Percentiles rank a stretch among this genome's conserved stretches.
Conservation (phyloP, 2,329 filamentous ascomycete species). For the Tolypocladium ophioglossoides region DNA sequence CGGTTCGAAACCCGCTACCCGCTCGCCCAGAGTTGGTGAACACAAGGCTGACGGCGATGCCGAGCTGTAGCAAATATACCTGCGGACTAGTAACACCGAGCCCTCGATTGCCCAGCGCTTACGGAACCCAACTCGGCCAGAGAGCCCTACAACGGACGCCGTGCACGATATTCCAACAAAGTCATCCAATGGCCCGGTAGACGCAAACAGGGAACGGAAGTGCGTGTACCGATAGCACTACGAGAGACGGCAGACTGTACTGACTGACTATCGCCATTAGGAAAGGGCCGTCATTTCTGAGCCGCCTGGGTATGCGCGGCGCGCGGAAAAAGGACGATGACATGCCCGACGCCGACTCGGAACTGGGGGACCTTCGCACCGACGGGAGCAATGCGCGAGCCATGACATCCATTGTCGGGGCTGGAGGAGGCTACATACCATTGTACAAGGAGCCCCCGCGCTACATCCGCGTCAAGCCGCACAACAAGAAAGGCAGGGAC, state of each 20-base stretch:
- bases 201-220: slow-evolving; percentile 54
- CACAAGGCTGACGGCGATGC: neutral
- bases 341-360: slow-evolving; percentile 55
- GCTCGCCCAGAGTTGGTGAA: neutral
- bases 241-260: neutral
- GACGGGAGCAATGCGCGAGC: slow-evolving; percentile 77
- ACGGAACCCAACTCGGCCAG: slow-evolving; percentile 39
- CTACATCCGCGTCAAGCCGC: slow-evolving; percentile 76
- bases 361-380: slow-evolving; percentile 54
- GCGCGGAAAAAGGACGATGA: slow-evolving; percentile 62
- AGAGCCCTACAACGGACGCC: slow-evolving; percentile 35
- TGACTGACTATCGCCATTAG: slow-evolving; percentile 29
- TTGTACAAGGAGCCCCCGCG: slow-evolving; percentile 79
- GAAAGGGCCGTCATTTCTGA: slow-evolving; percentile 85
- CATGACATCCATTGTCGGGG: slow-evolving; percentile 65
- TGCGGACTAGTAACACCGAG: slow-evolving; percentile 25
- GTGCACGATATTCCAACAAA: slow-evolving; percentile 30
- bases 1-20: slow-evolving; percentile 13
- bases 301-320: slow-evolving; percentile 61
- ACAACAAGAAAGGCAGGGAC: slow-evolving; percentile 70
- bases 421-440: slow-evolving; percentile 64
- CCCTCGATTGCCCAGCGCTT: slow-evolving; percentile 44
- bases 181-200: slow-evolving; percentile 25
- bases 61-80: slow-evolving; percentile 24
- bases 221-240: slow-evolving; percentile 19